Base-by-base conservation (phyloP, 2,329 filamentous ascomycete species). In the Ophiostoma sp. region DNA sequence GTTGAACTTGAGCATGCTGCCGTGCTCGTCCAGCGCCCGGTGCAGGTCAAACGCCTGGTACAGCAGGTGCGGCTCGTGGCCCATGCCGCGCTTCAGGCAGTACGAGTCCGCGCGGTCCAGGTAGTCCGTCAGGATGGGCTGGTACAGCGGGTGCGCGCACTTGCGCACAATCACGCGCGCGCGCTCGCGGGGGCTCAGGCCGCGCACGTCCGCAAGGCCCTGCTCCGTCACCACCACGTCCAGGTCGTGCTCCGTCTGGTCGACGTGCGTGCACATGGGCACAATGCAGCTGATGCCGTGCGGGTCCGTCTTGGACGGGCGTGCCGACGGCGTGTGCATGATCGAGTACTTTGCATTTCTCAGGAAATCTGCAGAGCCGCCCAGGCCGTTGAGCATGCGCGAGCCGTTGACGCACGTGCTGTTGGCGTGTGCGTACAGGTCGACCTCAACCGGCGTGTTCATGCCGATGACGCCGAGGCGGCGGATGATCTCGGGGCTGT, bases 371-470 rank as follows among this genome's bases (percentile, higher is more conserved):
- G 91, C 91, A 1, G 88, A 91, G 4, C 92, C 92, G 67, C 92
- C 92, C 7, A 95, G 87, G 13, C 92, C 92, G 82, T 94, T 94
- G 72, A 95, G 85, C 91, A 94, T 95, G 71, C 93, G 89, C 72
- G 86, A 90, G 73, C 93, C 93, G 88, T 95, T 93, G 31, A 96
- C 93, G 77, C 91, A 94, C 69, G 93, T 96, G 72, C 86, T 90
- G 86, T 96, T 97, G 76, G 93, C 93, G 81, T 96, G 93, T 1
- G 93, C 93, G 81, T 96, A 96, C 76, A 96, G 96, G 81, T 96
- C 93, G 20, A 96, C 93, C 81, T 96, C 93, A 66, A 96, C 92
- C 31, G 93, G 93, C 0, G 93, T 96, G 85, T 96, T 96, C 93
- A 96, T 96, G 78, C 92, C 93, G 75, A 97, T 96, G 74, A 93